Evolutionary conservation across 768 basidiomycete species (phyloP).

Genomic region (Podaxis sp.): DNA sequence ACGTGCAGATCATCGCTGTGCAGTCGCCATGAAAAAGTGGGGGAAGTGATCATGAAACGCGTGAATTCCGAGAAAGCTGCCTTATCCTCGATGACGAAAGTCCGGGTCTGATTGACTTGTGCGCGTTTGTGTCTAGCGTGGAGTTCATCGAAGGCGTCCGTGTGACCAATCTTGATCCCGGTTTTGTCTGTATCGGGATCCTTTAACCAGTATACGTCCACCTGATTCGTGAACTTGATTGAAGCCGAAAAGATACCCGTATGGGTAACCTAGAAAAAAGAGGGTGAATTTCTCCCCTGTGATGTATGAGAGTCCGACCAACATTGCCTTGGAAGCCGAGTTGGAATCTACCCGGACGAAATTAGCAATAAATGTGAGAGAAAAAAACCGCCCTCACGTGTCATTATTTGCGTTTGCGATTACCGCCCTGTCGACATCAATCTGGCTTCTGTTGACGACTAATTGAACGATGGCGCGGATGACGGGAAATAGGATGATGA

Average conservation of each 20-base stretch:
- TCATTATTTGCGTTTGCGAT: constrained; percentile 52
- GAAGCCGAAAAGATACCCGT: constrained; percentile 61
- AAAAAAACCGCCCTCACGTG: constrained; percentile 36
- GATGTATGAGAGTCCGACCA: constrained; percentile 9
- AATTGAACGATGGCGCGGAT: constrained; percentile 62
- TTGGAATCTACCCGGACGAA: constrained; percentile 37
- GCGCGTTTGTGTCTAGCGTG: constrained; percentile 52
- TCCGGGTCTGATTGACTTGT: constrained; percentile 53
- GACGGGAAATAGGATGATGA: constrained; percentile 66
- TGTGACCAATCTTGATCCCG: constrained; percentile 50
- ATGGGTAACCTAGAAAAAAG: constrained; percentile 47
- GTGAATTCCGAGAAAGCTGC: constrained; percentile 61
- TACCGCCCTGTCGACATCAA: constrained; percentile 48
- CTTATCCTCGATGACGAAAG: constrained; percentile 53
- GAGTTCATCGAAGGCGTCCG: constrained; percentile 39
- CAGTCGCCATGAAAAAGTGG: constrained; percentile 66
- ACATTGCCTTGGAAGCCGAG: constrained; percentile 52
- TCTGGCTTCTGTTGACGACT: constrained; percentile 50
- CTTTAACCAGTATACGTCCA: constrained; percentile 56
- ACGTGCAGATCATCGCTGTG: constrained; percentile 52
- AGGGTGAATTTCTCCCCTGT: neutral
- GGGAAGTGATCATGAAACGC: constrained; percentile 56
- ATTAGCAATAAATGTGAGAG: neutral
- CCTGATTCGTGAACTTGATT: constrained; percentile 54
- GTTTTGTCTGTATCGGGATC: constrained; percentile 27